A percentile compares a stretch with the other conserved stretches of the same genome.
These are phyloP conservation scores for Plasmodium malariae DNA, from an alignment of 169 alveolate species.

Conservation along the genomic window DNA sequence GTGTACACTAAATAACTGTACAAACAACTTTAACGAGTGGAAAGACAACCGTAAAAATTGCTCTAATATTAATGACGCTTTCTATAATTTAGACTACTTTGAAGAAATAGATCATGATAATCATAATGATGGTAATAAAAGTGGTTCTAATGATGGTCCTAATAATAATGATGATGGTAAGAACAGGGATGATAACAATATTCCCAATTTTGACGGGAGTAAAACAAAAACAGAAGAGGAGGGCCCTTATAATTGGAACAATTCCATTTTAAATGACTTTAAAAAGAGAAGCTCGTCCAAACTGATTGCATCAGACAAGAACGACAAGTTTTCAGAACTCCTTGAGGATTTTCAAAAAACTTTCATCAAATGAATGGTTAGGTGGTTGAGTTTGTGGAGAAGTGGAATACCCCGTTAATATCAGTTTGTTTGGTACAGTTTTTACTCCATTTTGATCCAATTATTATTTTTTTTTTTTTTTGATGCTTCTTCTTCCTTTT, in stretches of 20 bases:
- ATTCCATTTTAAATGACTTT: background rate
- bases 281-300: background rate
- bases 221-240: background rate
- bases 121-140: too few species aligned
- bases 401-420: too few species aligned
- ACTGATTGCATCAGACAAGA: slow-evolving; percentile 60
- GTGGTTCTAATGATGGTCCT: too few species aligned
- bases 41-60: background rate
- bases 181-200: background rate
- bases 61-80: background rate
- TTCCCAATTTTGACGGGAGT: background rate
- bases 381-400: too few species aligned
- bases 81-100: slow-evolving; percentile 1
- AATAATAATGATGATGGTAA: too few species aligned
- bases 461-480: background rate
- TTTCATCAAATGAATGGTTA: slow-evolving; percentile 7
- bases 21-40: background rate
- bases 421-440: too few species aligned
- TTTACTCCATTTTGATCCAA: too few species aligned
- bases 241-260: background rate
- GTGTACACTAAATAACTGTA: background rate
- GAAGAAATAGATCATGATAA: slow-evolving; percentile 22
- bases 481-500: background rate
- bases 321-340: slow-evolving; percentile 70
- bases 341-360: slow-evolving; percentile 70